These are phyloP conservation scores for Rauvolfia tetraphylla DNA, from an alignment of 257 asterid species.

Conservation along the genomic window DNA sequence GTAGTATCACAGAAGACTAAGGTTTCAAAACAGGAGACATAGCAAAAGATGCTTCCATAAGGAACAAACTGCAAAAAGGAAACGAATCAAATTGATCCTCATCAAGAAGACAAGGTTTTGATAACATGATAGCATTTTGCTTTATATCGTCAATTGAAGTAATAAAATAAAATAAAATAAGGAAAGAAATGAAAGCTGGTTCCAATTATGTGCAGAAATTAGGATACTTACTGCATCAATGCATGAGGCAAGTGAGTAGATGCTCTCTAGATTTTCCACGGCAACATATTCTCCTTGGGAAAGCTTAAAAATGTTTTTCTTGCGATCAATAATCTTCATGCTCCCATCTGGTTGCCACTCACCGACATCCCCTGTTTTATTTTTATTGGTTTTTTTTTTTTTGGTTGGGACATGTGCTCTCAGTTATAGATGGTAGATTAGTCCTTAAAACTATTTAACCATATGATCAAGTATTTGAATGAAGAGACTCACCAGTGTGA, in stretches of 20 bases:
- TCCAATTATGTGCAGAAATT: background rate
- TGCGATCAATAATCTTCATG: constrained; percentile 81
- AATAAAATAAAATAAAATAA: background rate
- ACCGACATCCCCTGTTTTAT: constrained; percentile 84
- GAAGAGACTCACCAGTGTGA: constrained; percentile 54
- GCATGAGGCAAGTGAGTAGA: constrained; percentile 49
- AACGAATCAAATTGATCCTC: no score
- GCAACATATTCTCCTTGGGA: constrained; percentile 88
- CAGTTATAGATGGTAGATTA: background rate
- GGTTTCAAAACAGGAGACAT: no score
- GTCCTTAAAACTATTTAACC: background rate
- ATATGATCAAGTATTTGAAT: background rate
- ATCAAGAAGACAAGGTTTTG: no score
- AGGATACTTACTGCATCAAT: constrained; percentile 49
- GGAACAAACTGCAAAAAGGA: no score
- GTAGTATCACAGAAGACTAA: no score
- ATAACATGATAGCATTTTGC: no score
- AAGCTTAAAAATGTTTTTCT: constrained; percentile 85
- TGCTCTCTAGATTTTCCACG: constrained; percentile 68
- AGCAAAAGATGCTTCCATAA: no score
- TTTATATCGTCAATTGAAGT: no score
- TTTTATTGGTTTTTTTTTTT: background rate
- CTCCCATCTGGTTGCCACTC: constrained; percentile 82
- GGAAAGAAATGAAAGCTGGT: background rate
- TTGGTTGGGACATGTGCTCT: constrained; percentile 2